phyloP scores from a whole-genome alignment of 768 basidiomycete species.

The Psilocybe sp. region DNA sequence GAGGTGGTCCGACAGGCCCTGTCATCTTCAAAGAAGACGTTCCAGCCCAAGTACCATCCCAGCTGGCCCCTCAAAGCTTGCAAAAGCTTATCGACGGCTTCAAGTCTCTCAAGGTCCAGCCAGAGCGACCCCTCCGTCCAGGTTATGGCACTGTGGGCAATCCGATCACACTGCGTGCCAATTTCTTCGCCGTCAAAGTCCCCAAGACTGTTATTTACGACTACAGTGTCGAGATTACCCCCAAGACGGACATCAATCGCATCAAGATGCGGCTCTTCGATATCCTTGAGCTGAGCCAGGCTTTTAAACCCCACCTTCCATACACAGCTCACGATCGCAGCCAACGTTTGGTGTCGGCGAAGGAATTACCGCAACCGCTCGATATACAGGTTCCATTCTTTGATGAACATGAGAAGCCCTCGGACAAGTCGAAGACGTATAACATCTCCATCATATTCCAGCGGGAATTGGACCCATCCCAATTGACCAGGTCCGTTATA shows the following conservation, averaged over 20 bases:
- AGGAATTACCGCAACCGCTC: constrained; percentile 42
- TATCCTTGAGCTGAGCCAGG: constrained; percentile 43
- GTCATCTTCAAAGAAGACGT: constrained; percentile 35
- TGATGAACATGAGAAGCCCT: constrained; percentile 37
- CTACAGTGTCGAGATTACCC: constrained; percentile 51
- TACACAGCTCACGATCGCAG: constrained; percentile 54
- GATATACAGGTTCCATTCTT: constrained; percentile 37
- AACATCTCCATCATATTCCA: constrained; percentile 38
- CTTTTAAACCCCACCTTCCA: constrained; percentile 30
- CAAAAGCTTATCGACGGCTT: constrained; percentile 37
- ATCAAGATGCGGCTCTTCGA: constrained; percentile 52
- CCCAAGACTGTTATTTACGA: constrained; percentile 49
- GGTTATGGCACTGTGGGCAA: constrained; percentile 53
- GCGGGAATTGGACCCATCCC: constrained; percentile 33
- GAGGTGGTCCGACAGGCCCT: constrained; percentile 24
- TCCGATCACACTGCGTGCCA: constrained; percentile 51
- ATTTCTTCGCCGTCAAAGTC: constrained; percentile 58
- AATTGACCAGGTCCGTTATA: constrained; percentile 30
- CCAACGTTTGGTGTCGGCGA: constrained; percentile 43
- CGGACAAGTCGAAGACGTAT: constrained; percentile 38
- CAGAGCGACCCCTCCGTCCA: constrained; percentile 48
- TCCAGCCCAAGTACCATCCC: constrained; percentile 32
- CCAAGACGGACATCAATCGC: constrained; percentile 40
- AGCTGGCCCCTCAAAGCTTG: constrained; percentile 30
- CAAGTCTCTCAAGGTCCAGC: constrained; percentile 27